phyloP scores from a whole-genome alignment of 805 yeast genomes.

The Hanseniaspora pseudoguilliermondii region DNA sequence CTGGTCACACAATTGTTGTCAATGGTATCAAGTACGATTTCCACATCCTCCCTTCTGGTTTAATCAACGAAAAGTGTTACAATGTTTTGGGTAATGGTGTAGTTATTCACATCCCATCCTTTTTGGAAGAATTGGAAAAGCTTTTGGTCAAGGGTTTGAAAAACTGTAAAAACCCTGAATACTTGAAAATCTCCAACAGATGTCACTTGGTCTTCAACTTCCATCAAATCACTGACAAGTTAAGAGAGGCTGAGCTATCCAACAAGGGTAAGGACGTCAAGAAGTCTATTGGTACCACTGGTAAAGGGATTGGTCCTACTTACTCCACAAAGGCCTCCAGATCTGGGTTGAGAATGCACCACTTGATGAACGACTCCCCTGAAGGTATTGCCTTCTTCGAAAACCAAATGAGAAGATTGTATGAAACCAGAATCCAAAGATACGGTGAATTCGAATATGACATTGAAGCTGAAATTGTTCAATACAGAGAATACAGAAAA shows the following conservation, averaged over 20 bases:
- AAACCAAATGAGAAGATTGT: conserved; percentile 58
- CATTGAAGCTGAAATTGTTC: conserved; percentile 61
- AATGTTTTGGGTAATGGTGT: conserved; percentile 94
- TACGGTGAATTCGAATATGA: conserved; percentile 90
- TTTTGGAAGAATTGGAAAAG: conserved; percentile 73
- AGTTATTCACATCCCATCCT: conserved; percentile 86
- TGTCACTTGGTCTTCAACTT: conserved; percentile 95
- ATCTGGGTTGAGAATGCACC: conserved; percentile 94
- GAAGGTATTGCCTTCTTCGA: conserved; percentile 90
- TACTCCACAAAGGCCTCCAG: conserved; percentile 94
- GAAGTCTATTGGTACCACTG: conserved; percentile 86
- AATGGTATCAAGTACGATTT: conserved; percentile 81
- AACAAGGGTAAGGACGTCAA: conserved; percentile 40
- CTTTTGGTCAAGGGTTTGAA: conserved; percentile 69
- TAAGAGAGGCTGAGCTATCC: conserved; percentile 83
- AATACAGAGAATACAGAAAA: conserved; percentile 64
- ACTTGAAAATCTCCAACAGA: conserved; percentile 80
- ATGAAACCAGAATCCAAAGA: conserved; percentile 72
- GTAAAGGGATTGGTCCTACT: conserved; percentile 98
- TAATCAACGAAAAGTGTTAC: conserved; percentile 81
- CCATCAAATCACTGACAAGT: conserved; percentile 93
- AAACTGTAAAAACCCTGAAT: conserved; percentile 33
- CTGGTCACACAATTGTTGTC: conserved; percentile 97
- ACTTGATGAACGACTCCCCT: conserved; percentile 76
- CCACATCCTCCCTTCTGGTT: conserved; percentile 98